phyloP scores from a whole-genome alignment of 257 asterid genomes.

The Ballota nigra region DNA sequence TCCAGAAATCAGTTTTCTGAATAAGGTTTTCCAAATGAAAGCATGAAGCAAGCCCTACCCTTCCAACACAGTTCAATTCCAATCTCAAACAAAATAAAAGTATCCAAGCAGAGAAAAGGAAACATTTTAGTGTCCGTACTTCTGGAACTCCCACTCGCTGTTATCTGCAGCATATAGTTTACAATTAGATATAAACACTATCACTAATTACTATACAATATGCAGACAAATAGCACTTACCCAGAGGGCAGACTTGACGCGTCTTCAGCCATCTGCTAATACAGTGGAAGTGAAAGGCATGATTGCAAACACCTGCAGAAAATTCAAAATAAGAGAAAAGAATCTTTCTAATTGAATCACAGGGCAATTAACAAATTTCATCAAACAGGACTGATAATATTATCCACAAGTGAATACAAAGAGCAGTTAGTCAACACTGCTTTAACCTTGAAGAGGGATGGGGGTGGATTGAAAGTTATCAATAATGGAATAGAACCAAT shows the following conservation, averaged over 20 bases:
- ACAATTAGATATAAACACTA: not conserved
- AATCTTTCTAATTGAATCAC: not conserved
- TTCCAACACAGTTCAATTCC: not conserved
- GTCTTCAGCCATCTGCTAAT: slow-evolving; percentile 98
- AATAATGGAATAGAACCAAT: not conserved
- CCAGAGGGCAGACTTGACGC: slow-evolving; percentile 96
- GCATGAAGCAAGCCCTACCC: not conserved
- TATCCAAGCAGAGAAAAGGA: not conserved
- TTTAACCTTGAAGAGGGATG: not conserved
- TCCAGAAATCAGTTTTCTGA: not conserved
- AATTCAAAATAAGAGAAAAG: not conserved
- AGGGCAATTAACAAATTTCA: not conserved
- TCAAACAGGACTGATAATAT: not conserved
- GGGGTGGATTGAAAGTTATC: not conserved
- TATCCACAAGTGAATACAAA: not conserved
- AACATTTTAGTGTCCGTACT: not conserved
- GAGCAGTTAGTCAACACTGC: not conserved
- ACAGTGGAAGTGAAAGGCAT: slow-evolving; percentile 98
- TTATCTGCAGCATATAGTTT: not conserved
- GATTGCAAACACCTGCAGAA: slow-evolving; percentile 86
- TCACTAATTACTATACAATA: not conserved
- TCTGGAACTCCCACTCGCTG: not conserved
- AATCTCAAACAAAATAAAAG: not conserved
- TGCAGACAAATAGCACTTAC: slow-evolving; percentile 32
- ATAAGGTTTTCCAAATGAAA: not conserved